These are phyloP conservation scores for Physcomitrellopsis africana DNA, from an alignment of 225 moss, liverwort and hornwort genomes.

Conservation along the genomic window DNA sequence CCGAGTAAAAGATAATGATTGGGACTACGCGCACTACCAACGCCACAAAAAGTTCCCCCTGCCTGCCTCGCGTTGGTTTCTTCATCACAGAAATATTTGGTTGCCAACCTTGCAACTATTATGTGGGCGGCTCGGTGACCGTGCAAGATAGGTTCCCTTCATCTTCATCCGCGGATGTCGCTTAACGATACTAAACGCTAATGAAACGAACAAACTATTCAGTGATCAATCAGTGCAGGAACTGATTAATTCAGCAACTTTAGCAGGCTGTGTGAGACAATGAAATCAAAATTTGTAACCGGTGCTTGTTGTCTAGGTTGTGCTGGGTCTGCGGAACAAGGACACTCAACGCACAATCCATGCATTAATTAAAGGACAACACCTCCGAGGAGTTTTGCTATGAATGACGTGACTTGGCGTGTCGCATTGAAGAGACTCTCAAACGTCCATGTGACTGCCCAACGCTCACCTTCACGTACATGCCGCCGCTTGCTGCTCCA, in stretches of 20 bases:
- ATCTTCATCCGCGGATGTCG: too few relatives aligned
- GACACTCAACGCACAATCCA: slow-evolving; percentile 22
- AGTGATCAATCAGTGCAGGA: too few relatives aligned
- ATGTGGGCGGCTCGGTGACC: neutral
- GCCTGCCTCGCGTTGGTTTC: neutral
- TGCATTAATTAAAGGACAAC: slow-evolving; percentile 1
- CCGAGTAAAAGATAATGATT: slow-evolving; percentile 20
- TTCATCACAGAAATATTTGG: neutral
- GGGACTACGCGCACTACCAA: neutral
- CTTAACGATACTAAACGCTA: too few relatives aligned
- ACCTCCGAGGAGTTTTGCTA: neutral
- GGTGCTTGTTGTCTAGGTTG: too few relatives aligned
- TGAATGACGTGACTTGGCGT: slow-evolving; percentile 9
- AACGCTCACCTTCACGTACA: neutral
- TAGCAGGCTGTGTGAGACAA: too few relatives aligned
- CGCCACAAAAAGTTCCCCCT: neutral
- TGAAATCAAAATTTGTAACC: too few relatives aligned
- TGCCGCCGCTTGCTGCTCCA: neutral
- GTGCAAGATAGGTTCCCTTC: neutral
- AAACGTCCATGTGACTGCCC: slow-evolving; percentile 17
- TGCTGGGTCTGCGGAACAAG: neutral
- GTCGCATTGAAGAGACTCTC: slow-evolving; percentile 3
- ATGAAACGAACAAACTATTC: too few relatives aligned
- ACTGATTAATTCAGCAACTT: too few relatives aligned
- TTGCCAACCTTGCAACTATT: neutral